These are phyloP conservation scores for Pythium biforme DNA, from an alignment of 352 stramenopile genomes.

Conservation along the genomic window DNA sequence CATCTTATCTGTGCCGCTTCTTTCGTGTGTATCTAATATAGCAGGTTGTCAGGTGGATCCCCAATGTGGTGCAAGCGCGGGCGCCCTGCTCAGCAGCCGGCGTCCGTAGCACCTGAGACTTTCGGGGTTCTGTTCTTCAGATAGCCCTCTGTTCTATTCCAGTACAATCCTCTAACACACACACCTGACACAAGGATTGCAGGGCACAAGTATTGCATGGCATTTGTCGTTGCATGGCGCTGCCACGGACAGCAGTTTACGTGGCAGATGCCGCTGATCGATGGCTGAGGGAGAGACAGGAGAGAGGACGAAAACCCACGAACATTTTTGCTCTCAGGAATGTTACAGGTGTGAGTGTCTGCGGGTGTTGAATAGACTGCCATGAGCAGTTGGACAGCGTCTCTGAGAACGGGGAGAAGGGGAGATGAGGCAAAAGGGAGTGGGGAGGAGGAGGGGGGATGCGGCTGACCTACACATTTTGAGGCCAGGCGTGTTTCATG, in stretches of 20 bases:
- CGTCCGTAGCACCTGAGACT: not conserved
- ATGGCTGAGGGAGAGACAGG: not conserved
- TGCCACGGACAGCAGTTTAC: not conserved
- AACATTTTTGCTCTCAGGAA: not conserved
- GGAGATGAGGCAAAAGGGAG: not conserved
- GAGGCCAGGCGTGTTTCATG: not conserved
- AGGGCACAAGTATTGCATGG: no score
- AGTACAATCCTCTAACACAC: not conserved
- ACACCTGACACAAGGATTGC: no score
- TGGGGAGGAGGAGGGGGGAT: not conserved
- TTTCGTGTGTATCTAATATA: not conserved
- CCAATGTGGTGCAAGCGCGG: not conserved
- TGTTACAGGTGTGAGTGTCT: not conserved
- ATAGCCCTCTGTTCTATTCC: not conserved
- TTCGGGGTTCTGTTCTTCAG: conserved; percentile 1
- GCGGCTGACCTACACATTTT: not conserved
- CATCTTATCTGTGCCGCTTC: not conserved
- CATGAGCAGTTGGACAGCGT: not conserved
- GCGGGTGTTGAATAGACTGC: not conserved
- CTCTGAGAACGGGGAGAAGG: not conserved
- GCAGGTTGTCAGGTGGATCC: not conserved
- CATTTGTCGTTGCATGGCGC: no score
- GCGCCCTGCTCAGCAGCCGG: not conserved
- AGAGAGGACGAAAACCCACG: not conserved
- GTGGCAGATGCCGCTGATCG: no score